A percentile compares a stretch with the other conserved stretches of the same genome.
Evolutionary conservation across 2,329 filamentous ascomycete species (phyloP).

Genomic region (Endothia cerciana): DNA sequence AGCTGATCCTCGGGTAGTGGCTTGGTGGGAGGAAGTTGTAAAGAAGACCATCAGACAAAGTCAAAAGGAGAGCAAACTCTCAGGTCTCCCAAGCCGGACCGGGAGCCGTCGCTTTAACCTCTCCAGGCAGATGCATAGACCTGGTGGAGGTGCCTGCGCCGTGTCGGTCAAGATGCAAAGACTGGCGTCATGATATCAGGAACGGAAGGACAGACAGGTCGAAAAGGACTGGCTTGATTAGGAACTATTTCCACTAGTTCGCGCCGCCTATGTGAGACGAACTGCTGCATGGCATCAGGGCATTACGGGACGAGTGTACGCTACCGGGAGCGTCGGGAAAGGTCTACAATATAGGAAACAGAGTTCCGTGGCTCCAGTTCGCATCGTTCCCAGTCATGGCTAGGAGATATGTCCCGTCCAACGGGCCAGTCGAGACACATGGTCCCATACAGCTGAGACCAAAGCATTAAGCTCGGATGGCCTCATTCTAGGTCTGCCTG

Average conservation of each 20-base stretch:
- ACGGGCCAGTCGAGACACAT: not conserved
- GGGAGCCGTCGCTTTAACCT: not conserved
- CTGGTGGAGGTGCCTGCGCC: not conserved
- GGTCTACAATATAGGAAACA: not conserved
- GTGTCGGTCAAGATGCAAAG: not conserved
- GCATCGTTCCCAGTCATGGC: not conserved
- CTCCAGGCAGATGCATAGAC: not conserved
- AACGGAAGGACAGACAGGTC: not conserved
- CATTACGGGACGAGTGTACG: conserved; percentile 7
- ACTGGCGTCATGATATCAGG: not conserved
- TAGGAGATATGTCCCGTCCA: not conserved
- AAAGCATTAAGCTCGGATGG: not conserved
- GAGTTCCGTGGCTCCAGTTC: not conserved
- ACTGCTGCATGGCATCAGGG: conserved; percentile 19
- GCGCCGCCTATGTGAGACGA: not conserved
- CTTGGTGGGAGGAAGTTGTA: not conserved
- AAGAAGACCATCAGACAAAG: not conserved
- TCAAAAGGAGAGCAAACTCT: not conserved
- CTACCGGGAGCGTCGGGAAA: not conserved
- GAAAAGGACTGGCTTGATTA: not conserved
- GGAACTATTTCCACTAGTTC: not conserved
- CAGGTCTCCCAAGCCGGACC: not conserved
- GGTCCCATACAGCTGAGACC: not conserved
- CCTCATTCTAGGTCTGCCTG: not conserved
- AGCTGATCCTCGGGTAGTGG: conserved; percentile 70